Evolutionary conservation across 2,329 filamentous ascomycete genomes (phyloP).

Genomic region (Pseudonectria buxi): DNA sequence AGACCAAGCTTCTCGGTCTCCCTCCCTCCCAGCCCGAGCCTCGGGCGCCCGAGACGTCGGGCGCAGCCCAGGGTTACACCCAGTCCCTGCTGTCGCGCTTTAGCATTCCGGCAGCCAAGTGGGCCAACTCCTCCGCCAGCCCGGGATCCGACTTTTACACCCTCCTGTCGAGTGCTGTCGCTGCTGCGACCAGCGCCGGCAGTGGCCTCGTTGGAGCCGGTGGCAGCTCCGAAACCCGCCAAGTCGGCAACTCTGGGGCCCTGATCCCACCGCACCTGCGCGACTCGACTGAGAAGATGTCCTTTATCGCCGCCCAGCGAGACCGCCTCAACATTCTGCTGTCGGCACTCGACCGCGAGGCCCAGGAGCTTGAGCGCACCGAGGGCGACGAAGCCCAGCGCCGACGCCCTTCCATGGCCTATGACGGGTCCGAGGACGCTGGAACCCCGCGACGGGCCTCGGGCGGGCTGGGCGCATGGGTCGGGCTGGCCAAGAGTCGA

Average conservation of each 20-base stretch:
- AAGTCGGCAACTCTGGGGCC: constrained; percentile 39
- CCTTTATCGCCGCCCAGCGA: constrained; percentile 71
- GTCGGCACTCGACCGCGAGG: constrained; percentile 73
- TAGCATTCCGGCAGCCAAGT: constrained; percentile 66
- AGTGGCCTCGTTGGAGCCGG: constrained; percentile 21
- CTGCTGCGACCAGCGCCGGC: constrained; percentile 47
- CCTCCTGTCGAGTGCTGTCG: constrained; percentile 67
- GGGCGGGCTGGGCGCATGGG: constrained; percentile 42
- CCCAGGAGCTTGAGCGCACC: constrained; percentile 48
- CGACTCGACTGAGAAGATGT: constrained; percentile 58
- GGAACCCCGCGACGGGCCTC: constrained; percentile 35
- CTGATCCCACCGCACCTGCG: constrained; percentile 66
- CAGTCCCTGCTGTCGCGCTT: constrained; percentile 80
- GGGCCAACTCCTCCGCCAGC: constrained; percentile 38
- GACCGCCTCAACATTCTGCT: constrained; percentile 70
- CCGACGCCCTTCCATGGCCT: constrained; percentile 15
- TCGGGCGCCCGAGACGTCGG: constrained; percentile 34
- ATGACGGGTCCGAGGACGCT: constrained; percentile 25
- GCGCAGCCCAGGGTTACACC: constrained; percentile 57
- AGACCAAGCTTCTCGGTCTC: constrained; percentile 72
- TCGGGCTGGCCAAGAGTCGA: constrained; percentile 67
- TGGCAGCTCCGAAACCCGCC: constrained; percentile 18
- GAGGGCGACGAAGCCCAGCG: constrained; percentile 22
- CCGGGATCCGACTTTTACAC: constrained; percentile 64
- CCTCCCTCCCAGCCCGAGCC: constrained; percentile 44